Percentiles rank a stretch among this genome's conserved stretches.
Evolutionary conservation across 73 alveolate genomes (phyloP).

Genomic region (Paramecium octaurelia): DNA sequence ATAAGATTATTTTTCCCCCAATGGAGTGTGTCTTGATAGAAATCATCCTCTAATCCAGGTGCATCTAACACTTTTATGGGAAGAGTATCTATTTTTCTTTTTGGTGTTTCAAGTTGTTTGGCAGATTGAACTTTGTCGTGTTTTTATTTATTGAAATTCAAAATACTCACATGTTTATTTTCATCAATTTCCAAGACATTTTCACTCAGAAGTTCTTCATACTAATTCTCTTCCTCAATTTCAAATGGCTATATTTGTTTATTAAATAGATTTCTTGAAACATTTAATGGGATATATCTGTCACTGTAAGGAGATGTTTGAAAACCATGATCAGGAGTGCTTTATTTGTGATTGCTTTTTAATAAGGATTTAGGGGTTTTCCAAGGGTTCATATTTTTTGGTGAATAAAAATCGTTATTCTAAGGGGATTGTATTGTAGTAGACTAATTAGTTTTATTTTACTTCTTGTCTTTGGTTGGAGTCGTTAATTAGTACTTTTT

Average conservation of each 20-base stretch:
- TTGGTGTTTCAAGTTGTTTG: background rate
- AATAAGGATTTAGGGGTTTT: slow-evolving; percentile 33
- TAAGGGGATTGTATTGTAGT: slow-evolving; percentile 1
- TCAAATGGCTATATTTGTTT: slow-evolving; percentile 32
- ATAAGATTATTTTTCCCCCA: slow-evolving; percentile 56
- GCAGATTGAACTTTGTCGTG: background rate
- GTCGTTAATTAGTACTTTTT: background rate
- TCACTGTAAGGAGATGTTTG: slow-evolving; percentile 35
- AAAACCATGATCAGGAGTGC: background rate
- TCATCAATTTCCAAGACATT: slow-evolving; percentile 17
- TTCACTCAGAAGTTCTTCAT: slow-evolving; percentile 32
- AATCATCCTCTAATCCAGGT: slow-evolving; percentile 91
- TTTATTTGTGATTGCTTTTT: background rate
- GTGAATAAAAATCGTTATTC: background rate
- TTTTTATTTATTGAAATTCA: background rate
- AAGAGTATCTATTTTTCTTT: slow-evolving; percentile 81
- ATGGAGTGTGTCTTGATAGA: slow-evolving; percentile 47
- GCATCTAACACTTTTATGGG: slow-evolving; percentile 97
- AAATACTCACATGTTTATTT: slow-evolving; percentile 8
- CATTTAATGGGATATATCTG: slow-evolving; percentile 19
- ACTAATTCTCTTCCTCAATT: background rate
- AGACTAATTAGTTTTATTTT: background rate
- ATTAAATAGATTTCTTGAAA: slow-evolving; percentile 8
- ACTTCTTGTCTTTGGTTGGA: background rate
- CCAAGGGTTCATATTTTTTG: slow-evolving; percentile 25